These are phyloP conservation scores for Silene vulgaris DNA, from an alignment of 179 eudicot genomes.

Conservation along the genomic window DNA sequence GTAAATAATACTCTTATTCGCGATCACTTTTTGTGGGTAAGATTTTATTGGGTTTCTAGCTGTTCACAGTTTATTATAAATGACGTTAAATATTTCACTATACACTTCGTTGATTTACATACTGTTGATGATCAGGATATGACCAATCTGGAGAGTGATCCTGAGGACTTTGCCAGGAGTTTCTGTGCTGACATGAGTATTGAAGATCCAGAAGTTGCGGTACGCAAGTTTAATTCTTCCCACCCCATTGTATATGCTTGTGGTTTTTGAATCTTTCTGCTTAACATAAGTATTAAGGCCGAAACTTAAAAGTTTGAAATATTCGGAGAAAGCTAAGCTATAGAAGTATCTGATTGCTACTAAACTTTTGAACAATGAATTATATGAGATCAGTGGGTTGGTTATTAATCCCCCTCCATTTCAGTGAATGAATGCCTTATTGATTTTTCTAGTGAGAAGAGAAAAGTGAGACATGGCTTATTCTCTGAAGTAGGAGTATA, in stretches of 20 bases:
- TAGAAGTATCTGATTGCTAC: not conserved
- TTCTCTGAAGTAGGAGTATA: not conserved
- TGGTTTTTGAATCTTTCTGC: not conserved
- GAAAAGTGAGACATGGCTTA: no score
- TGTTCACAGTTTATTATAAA: not conserved
- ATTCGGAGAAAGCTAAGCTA: not conserved
- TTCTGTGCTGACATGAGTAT: constrained; percentile 79
- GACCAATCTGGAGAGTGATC: constrained; percentile 92
- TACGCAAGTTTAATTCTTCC: constrained; percentile 33
- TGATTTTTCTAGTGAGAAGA: no score
- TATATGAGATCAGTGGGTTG: not conserved
- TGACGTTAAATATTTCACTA: not conserved
- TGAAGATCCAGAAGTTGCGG: constrained; percentile 97
- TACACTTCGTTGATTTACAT: constrained; percentile 12
- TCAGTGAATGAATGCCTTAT: no score
- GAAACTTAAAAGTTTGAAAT: not conserved
- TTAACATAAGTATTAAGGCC: not conserved
- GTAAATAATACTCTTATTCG: constrained; percentile 81
- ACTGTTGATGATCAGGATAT: constrained; percentile 53
- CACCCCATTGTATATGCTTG: not conserved
- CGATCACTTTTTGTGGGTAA: constrained; percentile 94
- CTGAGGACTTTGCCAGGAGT: constrained; percentile 87
- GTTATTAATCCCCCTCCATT: not conserved
- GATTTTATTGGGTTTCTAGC: constrained; percentile 23
- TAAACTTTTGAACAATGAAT: not conserved